Evolutionary conservation across 768 basidiomycete species (phyloP), one percentile per base, ranked within the genome.

Genomic region (Clitopilus passeckerianus): DNA sequence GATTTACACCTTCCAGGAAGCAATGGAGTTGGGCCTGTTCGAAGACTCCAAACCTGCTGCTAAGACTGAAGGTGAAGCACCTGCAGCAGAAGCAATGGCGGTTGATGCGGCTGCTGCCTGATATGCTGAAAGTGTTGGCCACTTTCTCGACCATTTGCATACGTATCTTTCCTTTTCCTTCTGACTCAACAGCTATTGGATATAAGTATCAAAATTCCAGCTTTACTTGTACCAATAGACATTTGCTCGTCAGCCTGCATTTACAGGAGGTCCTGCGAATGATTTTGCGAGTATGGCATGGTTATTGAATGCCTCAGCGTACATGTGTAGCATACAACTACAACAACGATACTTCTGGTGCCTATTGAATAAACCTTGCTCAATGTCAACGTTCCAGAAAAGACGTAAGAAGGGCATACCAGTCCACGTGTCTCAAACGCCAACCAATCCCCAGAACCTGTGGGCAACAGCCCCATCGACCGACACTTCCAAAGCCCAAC

Each of bases 401-500:
- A 34, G 14, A 34, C 14, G 30, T 14, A 8, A 50, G 50, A 35
- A 9, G 52, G 18, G 80, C 86, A 65, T 65, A 94, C 91, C 67
- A 71, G 57, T 34, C 85, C 86, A 65, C 95, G 77, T 1, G 85
- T 88, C 76, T 96, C 95, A 64, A 98, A 98, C 14, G 92, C 93
- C 56, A 96, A 75, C 93, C 95, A 98, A 73, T 98, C 95, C 1
- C 90, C 93, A 0, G 93, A 91, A 1, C 95, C 93, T 1, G 86
- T 89, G 0, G 95, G 95, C 16, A 98, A 74, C 56, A 98, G 77
- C 0, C 95, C 95, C 93, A 98, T 95, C 0, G 88, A 84, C 33
- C 86, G 85, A 73, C 94, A 96, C 72, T 98, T 98, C 89, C 91
- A 98, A 24, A 97, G 71, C 0, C 95, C 95, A 27, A 97, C 86